Base-by-base conservation (phyloP, 169 alveolate genomes). In the Cyclospora cayetanensis region DNA sequence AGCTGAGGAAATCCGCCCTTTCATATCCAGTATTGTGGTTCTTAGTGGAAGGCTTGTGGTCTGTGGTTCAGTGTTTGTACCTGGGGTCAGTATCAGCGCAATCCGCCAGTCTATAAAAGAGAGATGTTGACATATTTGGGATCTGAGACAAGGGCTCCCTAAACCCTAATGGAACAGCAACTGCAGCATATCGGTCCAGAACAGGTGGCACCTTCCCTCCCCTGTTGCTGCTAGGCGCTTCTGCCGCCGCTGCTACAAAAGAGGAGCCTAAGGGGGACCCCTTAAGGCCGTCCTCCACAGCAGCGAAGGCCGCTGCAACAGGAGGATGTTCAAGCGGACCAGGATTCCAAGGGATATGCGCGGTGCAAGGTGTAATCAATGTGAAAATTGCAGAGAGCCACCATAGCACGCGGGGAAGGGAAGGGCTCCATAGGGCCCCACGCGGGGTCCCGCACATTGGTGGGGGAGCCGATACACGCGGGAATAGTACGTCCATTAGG, bases 1-100 rank as follows among this genome's bases (percentile, higher is more conserved):
- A n/a, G n/a, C n/a, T n/a, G n/a, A n/a, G n/a, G n/a, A n/a, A n/a
- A n/a, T n/a, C n/a, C n/a, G n/a, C n/a, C n/a, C n/a, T n/a, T n/a
- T n/a, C n/a, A n/a, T n/a, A n/a, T n/a, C n/a, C n/a, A n/a, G n/a
- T n/a, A 1, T 27, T 1, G 72, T 1, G 72, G 37, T 4, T 9
- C 72, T 60, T 2, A 60, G 72, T 12, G 29, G 35, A 1, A 65
- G 22, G 77, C 46, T 29, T 65, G 29, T 11, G 43, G 43, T 18
- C 35, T 27, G 7, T 11, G 77, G n/a, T n/a, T n/a, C n/a, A n/a
- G n/a, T 34, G 74, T 60, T n/a, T 60, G 2, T 29, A 39, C 83
- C 83, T 31, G 29, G 83, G 83, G 60, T 70, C 83, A 1, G 53
- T 70, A 34, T 70, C 83, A n/a, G 83, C 83, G 83, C 83, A 70